Percentiles rank a stretch among this genome's conserved stretches.
phyloP scores from a whole-genome alignment of 2,329 filamentous ascomycete genomes.

The Aspergillus sojae region DNA sequence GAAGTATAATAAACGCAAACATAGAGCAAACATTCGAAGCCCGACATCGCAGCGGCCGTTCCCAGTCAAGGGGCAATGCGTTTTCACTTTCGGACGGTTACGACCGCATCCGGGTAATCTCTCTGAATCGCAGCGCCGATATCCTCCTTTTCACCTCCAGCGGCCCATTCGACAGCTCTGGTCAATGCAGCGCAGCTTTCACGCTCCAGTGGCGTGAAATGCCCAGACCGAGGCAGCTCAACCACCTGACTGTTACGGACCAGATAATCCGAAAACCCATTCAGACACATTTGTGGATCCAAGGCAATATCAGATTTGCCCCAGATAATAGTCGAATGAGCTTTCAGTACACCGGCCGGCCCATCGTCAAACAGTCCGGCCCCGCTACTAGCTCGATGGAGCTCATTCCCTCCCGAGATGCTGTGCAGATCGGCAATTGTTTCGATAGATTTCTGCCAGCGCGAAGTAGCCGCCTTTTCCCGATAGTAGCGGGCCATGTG shows the following conservation, averaged over 20 bases:
- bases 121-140: conserved; percentile 31
- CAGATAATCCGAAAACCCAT: conserved; percentile 57
- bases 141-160: conserved; percentile 40
- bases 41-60: not conserved
- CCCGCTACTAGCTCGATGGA: conserved; percentile 40
- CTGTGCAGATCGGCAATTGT: conserved; percentile 52
- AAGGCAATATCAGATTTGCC: conserved; percentile 57
- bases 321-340: conserved; percentile 57
- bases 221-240: conserved; percentile 52
- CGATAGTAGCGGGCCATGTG: conserved; percentile 59
- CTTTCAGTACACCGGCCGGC: conserved; percentile 51
- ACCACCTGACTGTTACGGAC: conserved; percentile 53
- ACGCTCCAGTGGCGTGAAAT: conserved; percentile 57
- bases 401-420: conserved; percentile 37
- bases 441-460: conserved; percentile 57
- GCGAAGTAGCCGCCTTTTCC: conserved; percentile 47
- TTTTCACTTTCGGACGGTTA: conserved; percentile 36
- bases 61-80: not conserved
- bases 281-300: conserved; percentile 51
- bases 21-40: not conserved
- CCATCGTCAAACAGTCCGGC: conserved; percentile 49
- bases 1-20: not conserved
- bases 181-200: conserved; percentile 47
- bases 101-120: conserved; percentile 36
- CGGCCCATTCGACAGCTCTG: conserved; percentile 43